Base-by-base conservation (phyloP, 2,329 filamentous ascomycete genomes). In the Macrophomina tecta region DNA sequence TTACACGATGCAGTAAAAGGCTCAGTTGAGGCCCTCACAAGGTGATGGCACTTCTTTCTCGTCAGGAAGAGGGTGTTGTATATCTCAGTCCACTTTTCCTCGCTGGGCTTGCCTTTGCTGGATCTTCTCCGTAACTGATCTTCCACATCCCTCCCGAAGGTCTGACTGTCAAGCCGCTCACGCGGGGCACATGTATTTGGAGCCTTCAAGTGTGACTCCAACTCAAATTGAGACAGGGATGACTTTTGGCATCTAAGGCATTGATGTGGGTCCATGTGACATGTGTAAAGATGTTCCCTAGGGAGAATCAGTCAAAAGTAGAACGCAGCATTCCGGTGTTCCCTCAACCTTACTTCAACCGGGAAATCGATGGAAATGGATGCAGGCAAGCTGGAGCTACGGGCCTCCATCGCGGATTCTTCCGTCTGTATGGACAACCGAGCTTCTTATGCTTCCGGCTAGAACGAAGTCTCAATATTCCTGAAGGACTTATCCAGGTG, bases 211-310 rank as follows among this genome's bases (percentile, higher is more conserved):
- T 60, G 55, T 2, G 3, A 2, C 38, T 45, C 12, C 28, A 60
- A 7, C 1, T 6, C 0, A 1, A 2, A 4, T 18, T 60, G 11
- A 1, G 18, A 16, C 2, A 3, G 3, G 4, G 45, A 46, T 0
- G 40, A n/a, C 7, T 23, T 14, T 16, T 45, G 14, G 40, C 55
- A 60, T 32, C 40, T 45, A 1, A 46, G 38, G 28, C 55, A 60
- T 46, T 32, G 23, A 4, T 60, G 0, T 12, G 23, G 40, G 0
- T 60, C 36, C 38, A 60, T 60, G 16, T 60, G 55, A 23, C 55
- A 60, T 34, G 23, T 16, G 11, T 56, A 60, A 9, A 60, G 55
- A 18, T 60, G 55, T 5, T 60, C 40, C 4, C 55, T 60, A 7
- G 6, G 14, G 14, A n/a, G 0, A 30, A 23, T 18, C 23, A 34